These are phyloP conservation scores for Cymbopogon flexuosus DNA, from an alignment of 202 grass and related monocot genomes.

Conservation along the genomic window DNA sequence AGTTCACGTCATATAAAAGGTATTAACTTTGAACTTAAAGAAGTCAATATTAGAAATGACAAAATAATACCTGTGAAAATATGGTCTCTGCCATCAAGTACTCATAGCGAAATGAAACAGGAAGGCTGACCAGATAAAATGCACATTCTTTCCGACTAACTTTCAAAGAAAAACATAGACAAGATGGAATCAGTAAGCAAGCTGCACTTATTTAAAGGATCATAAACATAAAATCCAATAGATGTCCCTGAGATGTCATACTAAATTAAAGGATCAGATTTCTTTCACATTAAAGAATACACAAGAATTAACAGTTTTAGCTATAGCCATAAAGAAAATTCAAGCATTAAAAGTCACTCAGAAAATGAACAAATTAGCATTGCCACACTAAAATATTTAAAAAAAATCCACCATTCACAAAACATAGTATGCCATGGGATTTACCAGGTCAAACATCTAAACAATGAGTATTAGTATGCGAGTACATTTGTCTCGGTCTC, in stretches of 20 bases:
- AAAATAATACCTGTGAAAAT: slow-evolving; percentile 84
- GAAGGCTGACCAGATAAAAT: slow-evolving; percentile 87
- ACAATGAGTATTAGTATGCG: not conserved
- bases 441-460: not conserved
- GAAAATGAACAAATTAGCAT: not conserved
- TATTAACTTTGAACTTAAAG: not conserved
- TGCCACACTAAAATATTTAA: not conserved
- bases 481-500: not conserved
- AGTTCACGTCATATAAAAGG: slow-evolving; percentile 3
- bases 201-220: slow-evolving; percentile 1
- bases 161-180: slow-evolving; percentile 65
- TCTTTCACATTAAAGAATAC: slow-evolving; percentile 9
- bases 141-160: slow-evolving; percentile 99
- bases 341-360: slow-evolving; percentile 7
- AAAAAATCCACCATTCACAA: not conserved
- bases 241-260: not conserved
- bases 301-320: not conserved
- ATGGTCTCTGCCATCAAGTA: slow-evolving; percentile 98
- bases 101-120: slow-evolving; percentile 90
- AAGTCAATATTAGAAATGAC: slow-evolving; percentile 10
- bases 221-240: slow-evolving; percentile 5
- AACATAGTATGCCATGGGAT: not conserved
- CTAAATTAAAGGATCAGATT: not conserved
- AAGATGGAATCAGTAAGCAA: slow-evolving; percentile 43
- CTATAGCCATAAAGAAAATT: slow-evolving; percentile 24